Percentiles rank a stretch among this genome's conserved stretches.
Evolutionary conservation across 352 stramenopile species (phyloP).

Genomic region (Achlya hypogyna): DNA sequence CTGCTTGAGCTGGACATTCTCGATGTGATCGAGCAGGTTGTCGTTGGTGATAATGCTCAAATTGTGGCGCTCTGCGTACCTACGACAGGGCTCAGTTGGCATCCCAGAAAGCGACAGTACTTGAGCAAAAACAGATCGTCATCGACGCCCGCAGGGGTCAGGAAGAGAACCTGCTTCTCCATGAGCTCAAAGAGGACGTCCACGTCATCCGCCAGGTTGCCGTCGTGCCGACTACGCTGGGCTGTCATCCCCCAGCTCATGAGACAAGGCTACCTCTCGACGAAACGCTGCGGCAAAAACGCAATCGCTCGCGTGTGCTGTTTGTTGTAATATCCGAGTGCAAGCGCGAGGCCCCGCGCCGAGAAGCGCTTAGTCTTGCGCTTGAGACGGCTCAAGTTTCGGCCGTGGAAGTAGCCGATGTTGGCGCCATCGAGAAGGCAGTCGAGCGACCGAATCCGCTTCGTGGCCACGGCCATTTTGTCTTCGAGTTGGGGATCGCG

Average conservation of each 20-base stretch:
- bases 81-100: background rate
- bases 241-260: background rate
- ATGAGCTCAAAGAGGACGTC: conserved; percentile 6
- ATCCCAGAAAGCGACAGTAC: background rate
- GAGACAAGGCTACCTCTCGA: conserved; percentile 12
- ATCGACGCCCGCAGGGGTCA: conserved; percentile 18
- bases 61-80: conserved; percentile 17
- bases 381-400: conserved; percentile 4
- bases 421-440: conserved; percentile 17
- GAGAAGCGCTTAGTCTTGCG: conserved; percentile 5
- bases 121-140: conserved; percentile 19
- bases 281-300: conserved; percentile 18
- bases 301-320: background rate
- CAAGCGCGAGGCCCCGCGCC: background rate
- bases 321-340: conserved; percentile 12
- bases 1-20: conserved; percentile 16
- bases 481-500: background rate
- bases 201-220: conserved; percentile 17
- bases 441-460: background rate
- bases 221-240: conserved; percentile 12
- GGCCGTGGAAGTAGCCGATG: conserved; percentile 20
- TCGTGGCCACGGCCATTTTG: background rate
- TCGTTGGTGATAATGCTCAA: conserved; percentile 19
- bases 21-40: conserved; percentile 16
- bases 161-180: conserved; percentile 6